Evolutionary conservation across 345 rosid genomes (phyloP).

Genomic region (Syzygium jambos): DNA sequence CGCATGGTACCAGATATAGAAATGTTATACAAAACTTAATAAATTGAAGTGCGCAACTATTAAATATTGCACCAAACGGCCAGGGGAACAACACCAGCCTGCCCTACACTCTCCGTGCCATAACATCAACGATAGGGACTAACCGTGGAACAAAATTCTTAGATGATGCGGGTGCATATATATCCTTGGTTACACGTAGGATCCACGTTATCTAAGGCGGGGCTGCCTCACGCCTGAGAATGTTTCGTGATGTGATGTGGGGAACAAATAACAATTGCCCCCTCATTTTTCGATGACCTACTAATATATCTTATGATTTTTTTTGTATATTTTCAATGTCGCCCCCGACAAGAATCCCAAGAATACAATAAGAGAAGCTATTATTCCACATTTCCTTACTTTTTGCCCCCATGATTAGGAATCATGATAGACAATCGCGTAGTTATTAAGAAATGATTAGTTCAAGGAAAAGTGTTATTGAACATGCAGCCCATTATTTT

Average conservation of each 20-base stretch:
- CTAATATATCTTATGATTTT: not conserved
- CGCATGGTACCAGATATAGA: not conserved
- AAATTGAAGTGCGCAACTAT: not conserved
- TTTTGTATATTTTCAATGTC: not conserved
- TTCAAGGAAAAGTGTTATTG: not conserved
- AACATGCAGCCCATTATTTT: not conserved
- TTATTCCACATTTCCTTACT: not conserved
- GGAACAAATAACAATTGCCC: not conserved
- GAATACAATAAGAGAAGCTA: rapidly evolving
- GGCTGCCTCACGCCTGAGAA: not conserved
- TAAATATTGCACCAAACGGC: not conserved
- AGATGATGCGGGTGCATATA: not conserved
- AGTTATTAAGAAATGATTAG: not conserved
- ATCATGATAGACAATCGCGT: not conserved
- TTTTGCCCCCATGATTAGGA: not conserved
- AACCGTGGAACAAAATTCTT: not conserved
- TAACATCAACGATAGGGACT: not conserved
- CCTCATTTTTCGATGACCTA: not conserved
- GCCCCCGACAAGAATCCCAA: not conserved
- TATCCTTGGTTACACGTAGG: not conserved
- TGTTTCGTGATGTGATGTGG: not conserved
- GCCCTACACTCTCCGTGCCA: not conserved
- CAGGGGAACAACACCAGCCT: not conserved
- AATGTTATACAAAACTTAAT: not conserved
- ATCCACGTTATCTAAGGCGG: not conserved